Evolutionary conservation across 176 grass and related monocot species (phyloP).

Genomic region (Lolium rigidum): DNA sequence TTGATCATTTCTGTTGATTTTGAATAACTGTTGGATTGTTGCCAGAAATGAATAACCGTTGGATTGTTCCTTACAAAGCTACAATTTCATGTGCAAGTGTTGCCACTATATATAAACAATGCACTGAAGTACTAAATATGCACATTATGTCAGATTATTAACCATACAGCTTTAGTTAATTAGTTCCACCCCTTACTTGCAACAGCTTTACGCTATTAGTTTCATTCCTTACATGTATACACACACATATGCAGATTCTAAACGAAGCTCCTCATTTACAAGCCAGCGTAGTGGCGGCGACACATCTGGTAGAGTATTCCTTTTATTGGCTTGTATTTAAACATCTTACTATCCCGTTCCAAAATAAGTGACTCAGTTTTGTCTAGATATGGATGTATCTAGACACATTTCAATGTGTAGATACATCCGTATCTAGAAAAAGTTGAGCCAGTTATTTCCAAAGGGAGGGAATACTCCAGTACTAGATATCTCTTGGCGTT

Average conservation of each 20-base stretch:
- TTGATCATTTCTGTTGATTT: constrained; percentile 16
- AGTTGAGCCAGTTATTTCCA: no score
- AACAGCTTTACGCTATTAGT: background rate
- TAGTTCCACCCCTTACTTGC: constrained; percentile 21
- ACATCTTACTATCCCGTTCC: background rate
- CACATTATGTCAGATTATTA: constrained; percentile 31
- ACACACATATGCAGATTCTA: constrained; percentile 49
- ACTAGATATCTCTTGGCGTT: background rate
- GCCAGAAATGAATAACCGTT: background rate
- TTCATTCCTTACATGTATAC: background rate
- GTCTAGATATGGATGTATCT: no score
- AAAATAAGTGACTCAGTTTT: no score
- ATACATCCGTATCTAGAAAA: no score
- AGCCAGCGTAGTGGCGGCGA: constrained; percentile 49
- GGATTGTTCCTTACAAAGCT: background rate
- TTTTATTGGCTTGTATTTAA: constrained; percentile 4
- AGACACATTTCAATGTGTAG: no score
- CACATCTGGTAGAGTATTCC: constrained; percentile 49
- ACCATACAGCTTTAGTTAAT: background rate
- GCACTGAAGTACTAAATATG: background rate
- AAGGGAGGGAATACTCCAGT: no score
- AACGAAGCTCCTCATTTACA: constrained; percentile 59
- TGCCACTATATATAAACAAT: background rate
- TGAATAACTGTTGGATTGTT: background rate
- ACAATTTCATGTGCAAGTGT: constrained; percentile 2